Evolutionary conservation across 1,284 basidiomycete genomes (phyloP), one percentile per base, ranked within the genome.

Genomic region (Tilletia caries): DNA sequence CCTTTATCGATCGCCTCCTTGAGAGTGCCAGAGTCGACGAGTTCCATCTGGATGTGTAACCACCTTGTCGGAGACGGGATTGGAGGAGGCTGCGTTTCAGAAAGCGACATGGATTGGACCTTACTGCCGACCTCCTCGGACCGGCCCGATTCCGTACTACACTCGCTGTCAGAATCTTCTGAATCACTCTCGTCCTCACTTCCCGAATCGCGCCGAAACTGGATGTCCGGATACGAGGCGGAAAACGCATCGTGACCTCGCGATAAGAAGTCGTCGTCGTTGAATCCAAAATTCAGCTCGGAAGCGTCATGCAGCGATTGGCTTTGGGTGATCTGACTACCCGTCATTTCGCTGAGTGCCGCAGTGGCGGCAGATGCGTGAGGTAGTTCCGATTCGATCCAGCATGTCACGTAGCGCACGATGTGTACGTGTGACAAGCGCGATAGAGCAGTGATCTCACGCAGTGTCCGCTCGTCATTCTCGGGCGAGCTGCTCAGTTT

Each of bases 381-480:
- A 20, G 58, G 58, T 2, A 65, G 10, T 64, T 64, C 50, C 23
- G 43, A 60, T 66, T 82, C 75, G 60, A 83, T 80, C 76, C 77
- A 82, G 70, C 77, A 82, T 1, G 83, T 84, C 25, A 81, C 77
- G 70, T 95, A 97, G 52, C 94, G 89, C 23, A 96, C 94, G 73
- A 98, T 92, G 84, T 91, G 92, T 13, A 91, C 89, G 83, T 97
- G 93, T 64, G 90, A 91, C 25, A 96, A 88, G 46, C 91, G 87
- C 73, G 92, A 93, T 23, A 97, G 86, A 0, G 92, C 91, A 74
- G 92, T 92, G 66, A 97, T 93, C 84, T 97, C 94, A 12, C 95
- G 88, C 79, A 93, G 91, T 68, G 96, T 94, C 83, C 91, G 92
- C 67, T 88, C 89, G 79, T 95, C 92, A 71, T 90, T 91, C 73